These are phyloP conservation scores for Nakaseomyces delphensis DNA, from an alignment of 1,139 yeast species.

Conservation along the genomic window DNA sequence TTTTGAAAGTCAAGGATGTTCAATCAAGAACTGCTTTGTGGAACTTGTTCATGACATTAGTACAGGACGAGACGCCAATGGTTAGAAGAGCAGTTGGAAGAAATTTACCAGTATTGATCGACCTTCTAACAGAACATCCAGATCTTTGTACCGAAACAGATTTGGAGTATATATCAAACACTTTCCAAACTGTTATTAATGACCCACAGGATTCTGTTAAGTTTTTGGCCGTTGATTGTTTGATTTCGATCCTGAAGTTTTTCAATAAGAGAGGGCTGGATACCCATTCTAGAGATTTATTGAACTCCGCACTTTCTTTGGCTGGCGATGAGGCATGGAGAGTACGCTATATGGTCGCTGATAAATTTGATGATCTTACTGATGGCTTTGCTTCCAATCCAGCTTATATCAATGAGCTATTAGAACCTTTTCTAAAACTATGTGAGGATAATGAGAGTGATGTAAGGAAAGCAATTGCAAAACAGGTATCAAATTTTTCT, in stretches of 20 bases:
- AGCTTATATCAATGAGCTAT: conserved; percentile 47
- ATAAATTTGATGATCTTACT: conserved; percentile 72
- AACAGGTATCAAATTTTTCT: conserved; percentile 80
- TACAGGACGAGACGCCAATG: conserved; percentile 95
- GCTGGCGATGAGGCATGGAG: conserved; percentile 94
- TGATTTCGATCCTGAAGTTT: conserved; percentile 62
- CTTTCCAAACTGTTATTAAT: conserved; percentile 71
- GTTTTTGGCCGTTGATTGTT: conserved; percentile 77
- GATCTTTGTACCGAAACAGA: conserved; percentile 39
- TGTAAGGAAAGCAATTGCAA: conserved; percentile 89
- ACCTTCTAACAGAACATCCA: conserved; percentile 42
- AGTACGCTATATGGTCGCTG: conserved; percentile 96
- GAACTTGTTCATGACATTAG: conserved; percentile 57
- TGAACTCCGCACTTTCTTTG: conserved; percentile 55
- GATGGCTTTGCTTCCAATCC: conserved; percentile 39
- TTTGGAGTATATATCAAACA: conserved; percentile 67
- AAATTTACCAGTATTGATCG: conserved; percentile 65
- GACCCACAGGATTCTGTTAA: conserved; percentile 96
- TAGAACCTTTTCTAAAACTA: conserved; percentile 50
- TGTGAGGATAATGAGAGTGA: conserved; percentile 95
- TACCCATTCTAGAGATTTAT: conserved; percentile 51
- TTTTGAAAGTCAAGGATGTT: conserved; percentile 50
- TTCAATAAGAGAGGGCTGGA: conserved; percentile 50
- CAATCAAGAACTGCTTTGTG: conserved; percentile 52
- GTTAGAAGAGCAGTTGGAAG: conserved; percentile 92